Evolutionary conservation across 805 yeast genomes (phyloP), one percentile per base, ranked within the genome.

Genomic region (Cyberlindnera meyerae): DNA sequence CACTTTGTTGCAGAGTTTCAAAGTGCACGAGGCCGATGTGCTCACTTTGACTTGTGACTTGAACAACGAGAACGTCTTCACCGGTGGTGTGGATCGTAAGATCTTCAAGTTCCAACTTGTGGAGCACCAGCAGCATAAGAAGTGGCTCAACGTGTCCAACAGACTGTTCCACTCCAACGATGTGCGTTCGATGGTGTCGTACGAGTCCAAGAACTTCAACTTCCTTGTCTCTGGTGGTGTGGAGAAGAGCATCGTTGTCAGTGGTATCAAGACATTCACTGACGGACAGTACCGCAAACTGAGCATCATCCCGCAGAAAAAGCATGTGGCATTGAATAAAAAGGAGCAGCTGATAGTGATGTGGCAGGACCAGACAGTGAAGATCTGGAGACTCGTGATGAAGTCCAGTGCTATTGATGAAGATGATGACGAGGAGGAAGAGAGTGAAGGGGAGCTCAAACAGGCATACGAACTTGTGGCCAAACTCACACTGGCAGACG

Each of bases 71-170:
- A 69, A 72, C 27, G 66, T 93, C 2, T 90, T 86, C 60, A 74
- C 90, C 27, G 94, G 93, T 5, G 97, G 98, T 51, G 88, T 93
- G 32, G 99, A 93, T 58, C 73, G 97, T 51, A 88, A 88, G 55
- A 86, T 93, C 33, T 83, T 77, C 54, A 82, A 79, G 52, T 85
- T 82, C 59, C 51, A 51, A 36, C 34, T 29, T 6, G 25, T 37
- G 18, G 47, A 39, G 24, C 47, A 40, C 28, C 36, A 48, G 18
- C 34, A 35, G 8, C 45, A 40, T 29, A 80, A 78, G 27, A 77
- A 78, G 54, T 90, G 97, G 97, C 74, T 82, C 13, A 80, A 77
- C 50, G 71, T 78, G 44, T 73, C 79, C 36, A 85, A 79, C 58
- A 72, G 96, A 53, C 68, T 90, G 36, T 68, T 88, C 43, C 97